Percentiles rank a stretch among this genome's conserved stretches.
Conservation (phyloP, 192 early-diverging fungal species). For the Coemansia sp. region DNA sequence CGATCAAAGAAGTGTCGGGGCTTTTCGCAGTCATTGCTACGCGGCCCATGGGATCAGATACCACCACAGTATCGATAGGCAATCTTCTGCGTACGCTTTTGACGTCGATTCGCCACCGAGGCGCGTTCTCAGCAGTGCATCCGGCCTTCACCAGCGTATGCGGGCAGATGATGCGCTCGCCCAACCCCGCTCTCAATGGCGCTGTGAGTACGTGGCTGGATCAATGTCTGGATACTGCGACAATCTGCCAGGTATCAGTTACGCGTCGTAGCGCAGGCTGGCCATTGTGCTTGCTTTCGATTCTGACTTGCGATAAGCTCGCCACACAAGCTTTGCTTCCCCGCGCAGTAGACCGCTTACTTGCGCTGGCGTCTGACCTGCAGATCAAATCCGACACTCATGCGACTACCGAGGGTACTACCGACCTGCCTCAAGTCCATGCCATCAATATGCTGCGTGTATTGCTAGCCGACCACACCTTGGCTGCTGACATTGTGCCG, state of each 20-base stretch:
- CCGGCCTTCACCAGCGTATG: slow-evolving; percentile 76
- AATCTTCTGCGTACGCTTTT: slow-evolving; percentile 58
- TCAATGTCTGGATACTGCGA: slow-evolving; percentile 74
- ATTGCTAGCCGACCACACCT: slow-evolving; percentile 80
- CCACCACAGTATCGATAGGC: slow-evolving; percentile 31
- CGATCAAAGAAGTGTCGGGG: slow-evolving; percentile 82
- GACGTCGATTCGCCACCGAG: slow-evolving; percentile 85
- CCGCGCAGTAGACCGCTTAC: slow-evolving; percentile 68
- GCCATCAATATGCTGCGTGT: slow-evolving; percentile 87
- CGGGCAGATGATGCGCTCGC: slow-evolving; percentile 65
- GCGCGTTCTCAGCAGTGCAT: slow-evolving; percentile 90
- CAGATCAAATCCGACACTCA: slow-evolving; percentile 6
- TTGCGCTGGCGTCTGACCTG: slow-evolving; percentile 60
- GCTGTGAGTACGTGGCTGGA: slow-evolving; percentile 77
- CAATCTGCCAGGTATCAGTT: slow-evolving; percentile 77
- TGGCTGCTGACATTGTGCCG: slow-evolving; percentile 73
- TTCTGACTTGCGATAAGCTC: slow-evolving; percentile 71
- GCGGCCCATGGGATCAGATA: slow-evolving; percentile 17
- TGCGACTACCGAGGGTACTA: slow-evolving; percentile 56
- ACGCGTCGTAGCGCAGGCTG: slow-evolving; percentile 91
- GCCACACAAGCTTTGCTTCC: slow-evolving; percentile 64
- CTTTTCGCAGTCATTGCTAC: slow-evolving; percentile 50
- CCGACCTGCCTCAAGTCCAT: slow-evolving; percentile 91
- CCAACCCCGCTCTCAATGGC: slow-evolving; percentile 53
- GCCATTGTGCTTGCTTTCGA: slow-evolving; percentile 84